A percentile compares a stretch with the other conserved stretches of the same genome.
Conservation (phyloP, 1,284 basidiomycete genomes). For the Ceratobasidium papillatum region DNA sequence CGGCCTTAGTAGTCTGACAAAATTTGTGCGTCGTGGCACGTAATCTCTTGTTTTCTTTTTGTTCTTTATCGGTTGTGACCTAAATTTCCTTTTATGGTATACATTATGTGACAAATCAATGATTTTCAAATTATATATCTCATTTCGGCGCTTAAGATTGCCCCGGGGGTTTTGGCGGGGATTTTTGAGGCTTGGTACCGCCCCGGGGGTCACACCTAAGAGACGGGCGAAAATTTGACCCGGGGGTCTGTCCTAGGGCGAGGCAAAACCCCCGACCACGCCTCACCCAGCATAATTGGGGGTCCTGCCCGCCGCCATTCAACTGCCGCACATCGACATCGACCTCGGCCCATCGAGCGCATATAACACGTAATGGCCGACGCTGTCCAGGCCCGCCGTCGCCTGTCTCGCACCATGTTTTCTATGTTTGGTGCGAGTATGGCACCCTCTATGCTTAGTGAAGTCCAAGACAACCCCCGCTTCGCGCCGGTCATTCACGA, state of each 20-base stretch:
- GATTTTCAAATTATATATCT: not conserved
- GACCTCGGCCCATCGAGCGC: not conserved
- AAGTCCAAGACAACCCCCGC: not conserved
- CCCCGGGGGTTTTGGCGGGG: not conserved
- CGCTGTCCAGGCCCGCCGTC: not conserved
- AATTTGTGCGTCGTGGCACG: too few species aligned
- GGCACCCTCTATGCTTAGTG: not conserved
- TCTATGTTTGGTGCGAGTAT: not conserved
- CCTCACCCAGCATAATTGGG: conserved; percentile 1
- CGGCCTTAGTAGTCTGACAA: not conserved
- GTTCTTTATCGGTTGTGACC: too few species aligned
- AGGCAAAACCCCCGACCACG: not conserved
- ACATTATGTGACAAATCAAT: not conserved
- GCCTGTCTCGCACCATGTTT: not conserved
- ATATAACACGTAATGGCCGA: not conserved
- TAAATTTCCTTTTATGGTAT: not conserved
- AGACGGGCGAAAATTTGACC: not conserved
- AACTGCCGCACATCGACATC: too few species aligned
- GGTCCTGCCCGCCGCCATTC: not conserved
- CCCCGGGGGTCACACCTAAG: not conserved
- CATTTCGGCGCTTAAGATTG: not conserved
- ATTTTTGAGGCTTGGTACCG: not conserved
- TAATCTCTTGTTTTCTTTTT: too few species aligned
- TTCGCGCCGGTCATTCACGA: not conserved
- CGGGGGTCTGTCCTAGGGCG: not conserved